Evolutionary conservation across 257 asterid genomes (phyloP).

Genomic region (Dorcoceras hygrometricum): DNA sequence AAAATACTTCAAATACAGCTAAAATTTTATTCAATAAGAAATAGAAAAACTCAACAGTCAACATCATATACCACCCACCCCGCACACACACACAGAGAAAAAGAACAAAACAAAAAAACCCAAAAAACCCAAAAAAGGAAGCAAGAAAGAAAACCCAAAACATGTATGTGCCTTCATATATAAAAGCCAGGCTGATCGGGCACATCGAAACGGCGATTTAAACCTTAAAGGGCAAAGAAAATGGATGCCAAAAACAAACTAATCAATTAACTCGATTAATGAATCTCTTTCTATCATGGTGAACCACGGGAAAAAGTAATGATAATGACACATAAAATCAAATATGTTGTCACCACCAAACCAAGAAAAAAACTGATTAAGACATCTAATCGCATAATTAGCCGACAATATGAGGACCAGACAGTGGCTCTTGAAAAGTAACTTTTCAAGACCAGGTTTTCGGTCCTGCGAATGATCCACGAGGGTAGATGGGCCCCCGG

Average conservation of each 20-base stretch:
- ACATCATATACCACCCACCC: background rate
- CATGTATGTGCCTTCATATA: background rate
- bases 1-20: background rate
- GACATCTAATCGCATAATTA: background rate
- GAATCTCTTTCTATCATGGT: background rate
- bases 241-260: background rate
- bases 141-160: background rate
- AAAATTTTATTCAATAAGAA: background rate
- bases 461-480: background rate
- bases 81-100: too few relatives aligned
- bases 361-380: background rate
- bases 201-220: background rate
- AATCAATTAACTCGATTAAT: background rate
- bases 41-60: background rate
- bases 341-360: background rate
- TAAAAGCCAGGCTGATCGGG: background rate
- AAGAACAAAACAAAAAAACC: too few relatives aligned
- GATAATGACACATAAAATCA: background rate
- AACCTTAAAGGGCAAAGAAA: background rate
- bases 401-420: background rate
- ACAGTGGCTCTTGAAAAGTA: background rate
- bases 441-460: background rate
- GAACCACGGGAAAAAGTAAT: background rate
- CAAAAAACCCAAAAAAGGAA: background rate
- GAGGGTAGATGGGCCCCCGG: too few relatives aligned